Evolutionary conservation across 192 early-diverging fungal species (phyloP), one percentile per base, ranked within the genome.

Genomic region (Entomortierella chlamydospora): DNA sequence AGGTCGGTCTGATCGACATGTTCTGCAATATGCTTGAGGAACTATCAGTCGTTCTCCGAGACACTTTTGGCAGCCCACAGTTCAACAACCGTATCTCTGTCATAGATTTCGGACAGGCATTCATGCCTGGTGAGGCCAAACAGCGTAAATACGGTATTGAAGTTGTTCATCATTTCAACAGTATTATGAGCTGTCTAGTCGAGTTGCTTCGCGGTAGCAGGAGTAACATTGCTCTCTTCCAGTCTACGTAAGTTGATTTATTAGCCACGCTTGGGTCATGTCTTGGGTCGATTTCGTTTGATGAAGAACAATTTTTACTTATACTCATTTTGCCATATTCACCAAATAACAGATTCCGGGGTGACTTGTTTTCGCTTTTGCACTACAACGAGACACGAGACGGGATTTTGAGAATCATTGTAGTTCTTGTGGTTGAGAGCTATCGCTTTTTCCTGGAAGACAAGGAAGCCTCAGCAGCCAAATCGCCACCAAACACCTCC

Each of bases 1-100:
- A 91, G 54, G 83, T 91, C 15, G 90, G 90, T 13, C 50, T 91
- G 20, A 70, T 91, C 20, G 88, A 89, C 70, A 81, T 89, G 59
- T 84, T 89, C 50, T 83, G 84, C 30, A 84, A 81, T 13, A 81
- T 88, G 47, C 63, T 89, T 6, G 84, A 84, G 13, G 87, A 89
- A 26, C 64, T 89, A n/a, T 81, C 83, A 18, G 76, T 81, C 4
- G 80, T 82, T 2, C 71, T 89, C 4, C 59, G 72, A 15, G 72
- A 83, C 2, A 70, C 61, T 3, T 77, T 82, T 60, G 81, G 71
- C 22, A 72, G 67, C 25, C 67, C 74, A 5, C 58, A 83, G 41
- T 72, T 82, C 73, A 77, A 80, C n/a, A 82, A 78, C 30, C 81
- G 81, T 29, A 64, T 81, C 23, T 82, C 81, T 0, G 62, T 81